Evolutionary conservation across 2,329 filamentous ascomycete genomes (phyloP).

Genomic region (Trichoderma sp.): DNA sequence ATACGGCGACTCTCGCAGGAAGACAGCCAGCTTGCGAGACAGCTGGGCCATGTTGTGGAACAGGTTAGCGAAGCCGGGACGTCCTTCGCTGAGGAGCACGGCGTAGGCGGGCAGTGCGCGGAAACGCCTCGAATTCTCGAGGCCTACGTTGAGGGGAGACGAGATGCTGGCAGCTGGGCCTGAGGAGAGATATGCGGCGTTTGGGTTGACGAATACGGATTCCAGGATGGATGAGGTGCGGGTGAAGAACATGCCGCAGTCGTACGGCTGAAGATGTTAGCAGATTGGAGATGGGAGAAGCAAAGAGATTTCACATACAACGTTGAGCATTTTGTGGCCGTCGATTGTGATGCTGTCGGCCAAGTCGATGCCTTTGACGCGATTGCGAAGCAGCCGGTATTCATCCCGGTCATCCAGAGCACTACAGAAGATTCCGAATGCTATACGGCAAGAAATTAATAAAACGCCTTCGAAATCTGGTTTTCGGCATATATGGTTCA

Average conservation of each 20-base stretch:
- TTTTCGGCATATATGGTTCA: background rate
- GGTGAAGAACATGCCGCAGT: constrained; percentile 86
- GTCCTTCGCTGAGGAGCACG: constrained; percentile 72
- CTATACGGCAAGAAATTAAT: constrained; percentile 37
- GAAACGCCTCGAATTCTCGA: constrained; percentile 91
- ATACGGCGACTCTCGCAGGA: constrained; percentile 56
- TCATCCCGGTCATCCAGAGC: constrained; percentile 56
- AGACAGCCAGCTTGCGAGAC: constrained; percentile 64
- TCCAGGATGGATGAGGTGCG: constrained; percentile 57
- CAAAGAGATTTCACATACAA: constrained; percentile 48
- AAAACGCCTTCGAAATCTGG: too few relatives aligned
- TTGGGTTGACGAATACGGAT: constrained; percentile 75
- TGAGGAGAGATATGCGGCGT: constrained; percentile 72
- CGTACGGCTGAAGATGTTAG: constrained; percentile 63
- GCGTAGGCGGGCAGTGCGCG: constrained; percentile 88
- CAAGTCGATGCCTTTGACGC: constrained; percentile 66
- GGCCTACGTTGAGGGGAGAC: constrained; percentile 81
- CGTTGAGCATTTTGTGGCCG: constrained; percentile 89
- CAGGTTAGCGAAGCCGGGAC: constrained; percentile 65
- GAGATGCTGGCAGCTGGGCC: constrained; percentile 51
- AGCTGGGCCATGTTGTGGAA: constrained; percentile 70
- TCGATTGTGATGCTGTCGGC: constrained; percentile 87
- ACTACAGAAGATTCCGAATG: constrained; percentile 81
- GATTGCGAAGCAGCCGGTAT: constrained; percentile 53
- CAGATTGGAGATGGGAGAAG: background rate